Evolutionary conservation across 2,329 filamentous ascomycete genomes (phyloP), one percentile per base, ranked within the genome.

Genomic region (Clarireedia paspali): DNA sequence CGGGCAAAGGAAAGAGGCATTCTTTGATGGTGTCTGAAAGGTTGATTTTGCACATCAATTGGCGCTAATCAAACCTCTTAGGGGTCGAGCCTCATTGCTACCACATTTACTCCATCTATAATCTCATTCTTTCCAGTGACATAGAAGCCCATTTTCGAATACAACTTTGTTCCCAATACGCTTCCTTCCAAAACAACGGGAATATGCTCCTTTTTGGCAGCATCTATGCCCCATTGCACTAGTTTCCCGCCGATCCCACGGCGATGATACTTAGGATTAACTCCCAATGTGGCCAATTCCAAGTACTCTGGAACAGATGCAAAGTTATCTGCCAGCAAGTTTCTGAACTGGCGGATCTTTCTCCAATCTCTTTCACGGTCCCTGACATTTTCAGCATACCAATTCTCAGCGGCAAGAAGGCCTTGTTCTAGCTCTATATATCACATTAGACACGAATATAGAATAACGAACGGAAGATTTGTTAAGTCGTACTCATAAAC

Each of bases 221-320:
- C 20, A 46, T 52, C 34, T 12, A 56, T 52, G 9, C 47, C 47
- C 50, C 50, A 47, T 14, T 39, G 46, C 47, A 56, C 17, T 40
- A 56, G 26, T 30, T 24, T 39, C 23, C 53, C 53, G 46, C 48
- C 53, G 17, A 47, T 23, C 10, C 53, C 53, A 30, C 53, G 47
- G 20, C 53, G 53, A 52, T 56, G 48, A 24, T 36, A 51, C 9
- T 34, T 46, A 1, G 47, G 53, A 30, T 39, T 12, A 3, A 51
- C 53, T 23, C 39, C 53, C 5, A 56, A 42, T 10, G 20, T 40
- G n/a, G 27, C 42, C 2, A 56, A 30, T 23, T 47, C 34, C 3
- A 38, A 15, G 17, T 56, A 52, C 4, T 56, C 47, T 45, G 53
- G 47, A 34, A 52, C 26, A 2, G 39, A 46, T 4, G 27, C 53